Evolutionary conservation across 257 asterid species (phyloP).

Genomic region (Nicotiana attenuata): DNA sequence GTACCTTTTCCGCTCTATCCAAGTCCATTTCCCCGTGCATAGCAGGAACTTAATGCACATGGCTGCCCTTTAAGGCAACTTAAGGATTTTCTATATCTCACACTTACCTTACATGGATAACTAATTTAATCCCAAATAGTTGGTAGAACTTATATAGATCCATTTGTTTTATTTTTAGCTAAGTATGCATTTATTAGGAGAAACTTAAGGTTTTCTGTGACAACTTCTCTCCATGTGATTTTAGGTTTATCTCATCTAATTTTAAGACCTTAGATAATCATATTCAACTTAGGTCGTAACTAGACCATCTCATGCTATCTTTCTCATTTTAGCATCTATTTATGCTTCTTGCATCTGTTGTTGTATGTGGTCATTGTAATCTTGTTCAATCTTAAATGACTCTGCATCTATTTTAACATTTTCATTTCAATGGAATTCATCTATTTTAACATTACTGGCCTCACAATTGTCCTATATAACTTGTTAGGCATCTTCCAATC

Average conservation of each 20-base stretch:
- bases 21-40: not conserved
- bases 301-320: not conserved
- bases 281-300: not conserved
- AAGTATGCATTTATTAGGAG: not conserved
- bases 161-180: not conserved
- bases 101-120: not conserved
- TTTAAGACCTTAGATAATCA: not conserved
- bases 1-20: not conserved
- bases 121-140: constrained; percentile 6
- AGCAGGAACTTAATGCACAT: not conserved
- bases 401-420: not conserved
- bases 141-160: not conserved
- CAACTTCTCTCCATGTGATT: not conserved
- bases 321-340: not conserved
- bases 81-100: not conserved
- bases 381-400: not conserved
- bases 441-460: not conserved
- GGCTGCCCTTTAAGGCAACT: not conserved
- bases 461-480: too few relatives aligned
- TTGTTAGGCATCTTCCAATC: constrained; percentile 1
- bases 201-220: not conserved
- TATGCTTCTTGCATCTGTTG: not conserved
- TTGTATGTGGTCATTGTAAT: not conserved
- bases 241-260: not conserved
- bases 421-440: not conserved